Conservation (phyloP, 1,139 yeast genomes). For the Sugiyamaella pinicola region DNA sequence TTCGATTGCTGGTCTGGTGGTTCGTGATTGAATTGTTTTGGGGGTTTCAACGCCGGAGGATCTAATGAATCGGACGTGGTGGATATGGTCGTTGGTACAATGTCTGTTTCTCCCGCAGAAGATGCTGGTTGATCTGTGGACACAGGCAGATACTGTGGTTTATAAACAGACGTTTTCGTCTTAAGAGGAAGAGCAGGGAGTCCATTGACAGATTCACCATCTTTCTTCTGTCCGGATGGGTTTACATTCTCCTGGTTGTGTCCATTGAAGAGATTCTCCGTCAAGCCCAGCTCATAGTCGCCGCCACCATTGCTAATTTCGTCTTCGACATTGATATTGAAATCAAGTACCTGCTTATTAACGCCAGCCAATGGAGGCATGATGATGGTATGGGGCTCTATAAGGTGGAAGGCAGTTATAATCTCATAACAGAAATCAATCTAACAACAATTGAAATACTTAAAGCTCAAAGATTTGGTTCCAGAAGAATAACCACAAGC, state of each 20-base stretch:
- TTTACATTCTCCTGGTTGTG: not conserved
- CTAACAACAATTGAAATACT: no score
- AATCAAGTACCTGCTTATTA: conserved; percentile 19
- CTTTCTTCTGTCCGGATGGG: not conserved
- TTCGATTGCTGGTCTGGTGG: not conserved
- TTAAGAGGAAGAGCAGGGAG: not conserved
- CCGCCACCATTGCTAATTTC: conserved; percentile 21
- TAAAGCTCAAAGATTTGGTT: no score
- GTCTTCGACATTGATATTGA: conserved; percentile 17
- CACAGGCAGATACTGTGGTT: conserved; percentile 14
- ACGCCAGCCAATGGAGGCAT: conserved; percentile 15
- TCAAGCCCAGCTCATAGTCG: conserved; percentile 8
- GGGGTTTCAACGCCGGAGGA: not conserved
- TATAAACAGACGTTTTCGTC: not conserved
- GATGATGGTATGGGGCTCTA: not conserved
- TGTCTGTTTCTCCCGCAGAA: no score
- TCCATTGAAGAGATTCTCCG: not conserved
- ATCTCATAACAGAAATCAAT: not conserved
- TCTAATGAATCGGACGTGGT: not conserved
- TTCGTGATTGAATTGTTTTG: not conserved
- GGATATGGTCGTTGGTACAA: not conserved
- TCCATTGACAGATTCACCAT: not conserved
- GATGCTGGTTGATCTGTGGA: not conserved
- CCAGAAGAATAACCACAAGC: no score
- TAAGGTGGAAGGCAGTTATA: not conserved